Evolutionary conservation across 345 rosid genomes (phyloP), one percentile per base, ranked within the genome.

Genomic region (Populus nigra): DNA sequence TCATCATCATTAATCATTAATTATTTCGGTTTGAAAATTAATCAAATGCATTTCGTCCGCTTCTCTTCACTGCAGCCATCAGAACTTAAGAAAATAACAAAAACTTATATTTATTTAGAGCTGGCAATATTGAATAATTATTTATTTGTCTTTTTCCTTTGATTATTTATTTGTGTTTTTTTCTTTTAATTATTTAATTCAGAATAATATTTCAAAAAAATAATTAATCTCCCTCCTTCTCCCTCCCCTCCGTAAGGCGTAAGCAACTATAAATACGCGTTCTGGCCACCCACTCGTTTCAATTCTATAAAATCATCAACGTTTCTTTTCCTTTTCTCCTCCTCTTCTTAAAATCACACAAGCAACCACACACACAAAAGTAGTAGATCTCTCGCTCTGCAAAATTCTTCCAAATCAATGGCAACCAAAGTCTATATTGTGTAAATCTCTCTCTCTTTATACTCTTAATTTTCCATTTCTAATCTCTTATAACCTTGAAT

Each of bases 241-340:
- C 63, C 15, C 23, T n/a, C 25, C 63, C 29, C 47, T 43, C 47
- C 15, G 47, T 11, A 0, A 43, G 13, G 29, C 63, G 63, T n/a
- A 3, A 5, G 68, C 79, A 78, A 68, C 91, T 91, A 90, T 87
- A 91, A 87, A 90, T 85, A 83, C 29, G 63, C 47, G 73, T 63
- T 43, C 73, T 25, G 0, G 62, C 27, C 70, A 33, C 73, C 59
- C 47, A 43, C 47, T 65, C 73, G 5, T 71, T 84, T 55, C 35
- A 13, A 18, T 27, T 65, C 77, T 12, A 22, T 1, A 59, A n/a
- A 77, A 80, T 80, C 83, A 33, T 72, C 83, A 76, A 68, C 83
- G 67, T 29, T 65, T 43, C 20, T 18, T 16, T 69, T 23, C 4
- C 11, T 23, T 69, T 29, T 23, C 13, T 10, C 63, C 4, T 59